Base-by-base conservation (phyloP, 1,284 basidiomycete species). In the Trichosporon faecale region DNA sequence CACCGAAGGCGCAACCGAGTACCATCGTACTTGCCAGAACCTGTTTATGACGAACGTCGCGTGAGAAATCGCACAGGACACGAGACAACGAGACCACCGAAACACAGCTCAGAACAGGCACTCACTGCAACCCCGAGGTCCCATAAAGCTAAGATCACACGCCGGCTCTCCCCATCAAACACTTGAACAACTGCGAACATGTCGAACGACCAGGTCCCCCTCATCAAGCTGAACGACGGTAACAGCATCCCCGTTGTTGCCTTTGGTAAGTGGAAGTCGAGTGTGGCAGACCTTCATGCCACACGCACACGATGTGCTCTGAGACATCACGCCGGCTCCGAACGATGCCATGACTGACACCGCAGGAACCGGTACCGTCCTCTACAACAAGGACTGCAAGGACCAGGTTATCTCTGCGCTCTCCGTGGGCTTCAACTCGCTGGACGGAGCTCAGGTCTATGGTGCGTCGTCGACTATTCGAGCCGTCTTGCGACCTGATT, bases 391-490 rank as follows among this genome's bases (percentile, higher is more conserved):
- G 52, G 79, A 80, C 44, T 75, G 73, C 66, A 67, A 71, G 16
- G 70, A 73, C 23, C 69, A 75, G 23, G 72, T 79, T 69, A 23
- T 77, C 27, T 67, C 67, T 12, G 80, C 80, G 7, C 69, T 81
- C 4, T 66, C 75, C n/a, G 73, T 67, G 8, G 80, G 80, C 1
- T 81, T 79, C 66, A 73, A 66, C 21, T 78, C 80, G 67, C 63
- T 80, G 23, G 79, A 81, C 64, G 73, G 73, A 12, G 81, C 80
- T 1, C 73, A 81, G 73, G 67, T 77, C 71, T 84, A 84, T 71
- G 73, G 65, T 57, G 27, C 55, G 55, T 57, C 6, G 8, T 88
- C 88, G 74, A 86, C 87, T 52, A 5, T 29, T 7, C 27, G n/a
- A n/a, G 14, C 27, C 11, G 55, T 29, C 9, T 55, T 57, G 25